Evolutionary conservation across 768 basidiomycete species (phyloP).

Genomic region (Kondoa malvinella): DNA sequence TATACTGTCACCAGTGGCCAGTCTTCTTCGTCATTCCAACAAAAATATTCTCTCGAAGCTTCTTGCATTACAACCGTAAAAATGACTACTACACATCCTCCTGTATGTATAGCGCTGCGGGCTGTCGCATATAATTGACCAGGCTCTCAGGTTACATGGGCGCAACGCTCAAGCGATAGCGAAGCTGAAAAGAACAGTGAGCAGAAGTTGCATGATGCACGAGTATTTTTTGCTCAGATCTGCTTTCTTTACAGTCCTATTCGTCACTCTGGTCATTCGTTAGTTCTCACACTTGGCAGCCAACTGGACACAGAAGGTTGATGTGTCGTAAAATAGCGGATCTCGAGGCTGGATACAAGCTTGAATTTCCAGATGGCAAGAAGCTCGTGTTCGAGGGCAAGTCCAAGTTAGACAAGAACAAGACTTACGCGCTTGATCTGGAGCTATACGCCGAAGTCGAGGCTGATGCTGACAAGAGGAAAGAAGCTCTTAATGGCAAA

Average conservation of each 20-base stretch:
- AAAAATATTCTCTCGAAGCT: not conserved
- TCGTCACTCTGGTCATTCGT: not conserved
- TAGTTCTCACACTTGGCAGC: not conserved
- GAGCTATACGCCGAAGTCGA: conserved; percentile 6
- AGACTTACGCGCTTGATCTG: conserved; percentile 2
- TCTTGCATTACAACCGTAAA: not conserved
- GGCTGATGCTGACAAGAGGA: conserved; percentile 2
- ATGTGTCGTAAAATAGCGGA: not conserved
- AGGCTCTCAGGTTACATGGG: not conserved
- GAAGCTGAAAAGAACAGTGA: conserved; percentile 3
- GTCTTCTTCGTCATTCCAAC: not conserved
- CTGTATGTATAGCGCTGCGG: not conserved
- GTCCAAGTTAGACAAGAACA: not conserved
- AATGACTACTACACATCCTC: not conserved
- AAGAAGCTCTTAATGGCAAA: not conserved
- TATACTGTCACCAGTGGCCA: too few species aligned
- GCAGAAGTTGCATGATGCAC: not conserved
- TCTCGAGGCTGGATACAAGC: not conserved
- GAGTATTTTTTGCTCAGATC: too few species aligned
- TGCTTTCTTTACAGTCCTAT: not conserved
- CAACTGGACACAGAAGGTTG: not conserved
- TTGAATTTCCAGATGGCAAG: not conserved
- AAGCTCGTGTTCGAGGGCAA: not conserved
- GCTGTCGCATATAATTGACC: too few species aligned
- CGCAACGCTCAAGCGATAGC: not conserved